Conservation (phyloP, 179 eudicot genomes). For the Patellifolia procumbens region DNA sequence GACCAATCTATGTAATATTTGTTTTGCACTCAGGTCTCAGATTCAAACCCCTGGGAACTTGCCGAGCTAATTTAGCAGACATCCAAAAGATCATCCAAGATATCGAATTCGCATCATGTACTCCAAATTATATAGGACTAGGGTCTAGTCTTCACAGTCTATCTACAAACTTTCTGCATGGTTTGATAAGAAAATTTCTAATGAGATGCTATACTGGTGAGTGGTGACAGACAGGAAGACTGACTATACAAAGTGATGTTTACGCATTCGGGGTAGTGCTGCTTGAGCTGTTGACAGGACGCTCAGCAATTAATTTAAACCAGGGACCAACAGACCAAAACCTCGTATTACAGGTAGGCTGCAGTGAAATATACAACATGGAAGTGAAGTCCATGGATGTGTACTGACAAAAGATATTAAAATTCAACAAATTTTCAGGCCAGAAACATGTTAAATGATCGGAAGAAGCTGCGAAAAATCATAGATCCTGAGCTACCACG, state of each 20-base stretch:
- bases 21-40: neutral
- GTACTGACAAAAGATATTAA: slow-evolving; percentile 5
- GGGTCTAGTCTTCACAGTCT: slow-evolving; percentile 2
- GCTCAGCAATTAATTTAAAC: slow-evolving; percentile 83
- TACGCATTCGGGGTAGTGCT: slow-evolving; percentile 97
- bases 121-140: neutral
- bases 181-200: slow-evolving; percentile 17
- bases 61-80: neutral
- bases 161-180: neutral
- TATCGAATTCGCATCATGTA: neutral
- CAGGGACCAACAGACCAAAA: slow-evolving; percentile 95
- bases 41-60: neutral
- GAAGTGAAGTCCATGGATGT: neutral
- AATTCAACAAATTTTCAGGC: slow-evolving; percentile 53
- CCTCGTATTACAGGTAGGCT: slow-evolving; percentile 74
- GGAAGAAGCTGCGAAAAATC: slow-evolving; percentile 73
- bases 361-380: slow-evolving; percentile 12
- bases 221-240: slow-evolving; percentile 95
- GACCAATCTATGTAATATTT: neutral
- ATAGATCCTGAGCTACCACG: slow-evolving; percentile 82
- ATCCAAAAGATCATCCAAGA: neutral
- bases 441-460: slow-evolving; percentile 66
- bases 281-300: slow-evolving; percentile 90
- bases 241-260: slow-evolving; percentile 94
- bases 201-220: slow-evolving; percentile 25